phyloP scores from a whole-genome alignment of 495 filamentous ascomycete genomes.

The Penicillium manginii region DNA sequence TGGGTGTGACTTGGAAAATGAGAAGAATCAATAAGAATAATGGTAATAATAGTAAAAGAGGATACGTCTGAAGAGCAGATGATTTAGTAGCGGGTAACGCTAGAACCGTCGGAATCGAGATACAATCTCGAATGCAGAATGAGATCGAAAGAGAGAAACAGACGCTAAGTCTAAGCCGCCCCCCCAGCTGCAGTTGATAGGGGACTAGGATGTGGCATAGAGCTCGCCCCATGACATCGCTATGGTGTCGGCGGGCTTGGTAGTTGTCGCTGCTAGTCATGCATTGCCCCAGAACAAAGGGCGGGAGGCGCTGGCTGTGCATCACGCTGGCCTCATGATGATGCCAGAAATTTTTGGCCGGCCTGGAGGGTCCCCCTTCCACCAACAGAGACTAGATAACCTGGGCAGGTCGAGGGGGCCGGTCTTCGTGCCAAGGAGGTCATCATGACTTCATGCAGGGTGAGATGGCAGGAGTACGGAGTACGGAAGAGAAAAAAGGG shows the following conservation, averaged over 20 bases:
- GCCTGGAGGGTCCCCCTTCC: not conserved
- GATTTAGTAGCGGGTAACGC: not conserved
- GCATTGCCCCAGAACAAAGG: conserved; percentile 2
- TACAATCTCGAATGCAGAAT: not conserved
- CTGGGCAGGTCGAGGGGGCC: not conserved
- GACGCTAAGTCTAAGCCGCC: not conserved
- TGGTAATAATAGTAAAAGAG: not conserved
- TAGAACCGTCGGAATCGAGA: not conserved
- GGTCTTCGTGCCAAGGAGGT: conserved; percentile 5
- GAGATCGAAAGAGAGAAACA: not conserved
- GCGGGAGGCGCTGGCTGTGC: conserved; percentile 16
- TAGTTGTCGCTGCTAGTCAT: not conserved
- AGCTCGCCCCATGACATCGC: conserved; percentile 21
- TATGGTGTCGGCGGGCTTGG: conserved; percentile 12
- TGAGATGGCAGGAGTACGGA: not conserved
- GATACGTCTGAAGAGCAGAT: not conserved
- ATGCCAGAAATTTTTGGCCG: conserved; percentile 2
- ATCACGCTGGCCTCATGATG: conserved; percentile 32
- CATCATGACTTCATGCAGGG: conserved; percentile 27
- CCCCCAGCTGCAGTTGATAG: conserved; percentile 6
- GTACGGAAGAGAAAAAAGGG: not conserved
- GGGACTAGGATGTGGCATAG: not conserved
- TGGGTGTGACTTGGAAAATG: not conserved
- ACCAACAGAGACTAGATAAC: not conserved
- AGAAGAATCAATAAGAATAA: not conserved